Conservation (phyloP, 352 stramenopile genomes). For the Phytophthora podocarpi region DNA sequence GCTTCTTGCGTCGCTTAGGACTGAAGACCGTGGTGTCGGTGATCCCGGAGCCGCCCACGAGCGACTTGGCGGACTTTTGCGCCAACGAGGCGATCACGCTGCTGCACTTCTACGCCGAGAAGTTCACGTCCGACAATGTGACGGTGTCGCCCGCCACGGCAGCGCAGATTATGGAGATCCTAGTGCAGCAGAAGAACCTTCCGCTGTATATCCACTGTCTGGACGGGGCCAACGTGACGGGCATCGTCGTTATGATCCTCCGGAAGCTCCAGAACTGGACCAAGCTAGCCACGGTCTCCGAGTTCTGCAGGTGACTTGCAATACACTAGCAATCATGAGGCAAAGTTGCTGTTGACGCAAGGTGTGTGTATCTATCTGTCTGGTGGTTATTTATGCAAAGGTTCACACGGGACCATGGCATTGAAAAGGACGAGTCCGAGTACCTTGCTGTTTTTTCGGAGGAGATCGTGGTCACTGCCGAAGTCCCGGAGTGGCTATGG, state of each 20-base stretch:
- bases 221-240: conserved; percentile 87
- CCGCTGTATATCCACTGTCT: conserved; percentile 89
- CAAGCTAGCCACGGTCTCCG: conserved; percentile 79
- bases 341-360: background rate
- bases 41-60: conserved; percentile 80
- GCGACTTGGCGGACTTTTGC: conserved; percentile 80
- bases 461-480: conserved; percentile 77
- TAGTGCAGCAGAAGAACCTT: conserved; percentile 78
- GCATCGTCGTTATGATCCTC: conserved; percentile 89
- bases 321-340: background rate
- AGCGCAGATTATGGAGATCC: conserved; percentile 79
- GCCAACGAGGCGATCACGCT: conserved; percentile 67
- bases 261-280: conserved; percentile 90
- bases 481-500: conserved; percentile 85
- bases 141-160: conserved; percentile 77
- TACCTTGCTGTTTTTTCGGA: conserved; percentile 83
- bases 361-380: background rate
- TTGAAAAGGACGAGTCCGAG: conserved; percentile 89
- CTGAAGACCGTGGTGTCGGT: conserved; percentile 85
- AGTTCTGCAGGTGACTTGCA: conserved; percentile 69
- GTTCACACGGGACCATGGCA: conserved; percentile 85
- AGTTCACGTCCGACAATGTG: conserved; percentile 89
- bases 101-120: conserved; percentile 85
- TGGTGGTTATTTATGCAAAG: no score
- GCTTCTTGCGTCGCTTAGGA: conserved; percentile 72